These are phyloP conservation scores for Calendula officinalis DNA, from an alignment of 129 eudicot genomes.

Conservation along the genomic window DNA sequence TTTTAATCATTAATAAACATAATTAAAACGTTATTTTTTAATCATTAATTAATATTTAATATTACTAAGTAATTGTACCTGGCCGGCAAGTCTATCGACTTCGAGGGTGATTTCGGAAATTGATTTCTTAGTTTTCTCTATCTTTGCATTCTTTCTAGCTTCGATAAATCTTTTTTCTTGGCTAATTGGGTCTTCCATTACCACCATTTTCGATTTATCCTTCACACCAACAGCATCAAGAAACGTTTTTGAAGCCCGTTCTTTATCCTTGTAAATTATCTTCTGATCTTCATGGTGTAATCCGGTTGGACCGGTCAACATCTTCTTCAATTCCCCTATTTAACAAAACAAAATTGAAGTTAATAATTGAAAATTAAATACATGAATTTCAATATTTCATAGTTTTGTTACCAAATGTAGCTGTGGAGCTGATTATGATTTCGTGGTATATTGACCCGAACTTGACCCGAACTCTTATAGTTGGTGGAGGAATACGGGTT, in stretches of 20 bases:
- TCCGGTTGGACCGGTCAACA: slow-evolving; percentile 81
- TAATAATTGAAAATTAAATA: background rate
- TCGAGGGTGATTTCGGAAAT: slow-evolving; percentile 69
- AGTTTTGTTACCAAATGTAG: slow-evolving; percentile 64
- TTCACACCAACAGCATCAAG: slow-evolving; percentile 77
- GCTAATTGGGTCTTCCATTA: slow-evolving; percentile 79
- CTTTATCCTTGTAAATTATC: slow-evolving; percentile 69
- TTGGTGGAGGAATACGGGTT: slow-evolving; percentile 59
- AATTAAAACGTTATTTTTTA: background rate
- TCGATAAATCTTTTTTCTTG: slow-evolving; percentile 73
- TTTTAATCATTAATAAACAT: too few relatives aligned
- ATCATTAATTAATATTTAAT: too few relatives aligned
- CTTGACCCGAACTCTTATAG: slow-evolving; percentile 85
- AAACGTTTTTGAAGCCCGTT: slow-evolving; percentile 62
- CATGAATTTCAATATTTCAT: background rate
- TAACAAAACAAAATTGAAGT: background rate
- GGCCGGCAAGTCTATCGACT: slow-evolving; percentile 75
- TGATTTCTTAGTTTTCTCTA: slow-evolving; percentile 58
- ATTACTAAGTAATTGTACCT: slow-evolving; percentile 35
- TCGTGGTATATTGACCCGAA: slow-evolving; percentile 68
- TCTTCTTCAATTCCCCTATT: slow-evolving; percentile 89
- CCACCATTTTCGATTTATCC: slow-evolving; percentile 72
- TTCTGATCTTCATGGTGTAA: slow-evolving; percentile 92
- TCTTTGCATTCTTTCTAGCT: slow-evolving; percentile 62
- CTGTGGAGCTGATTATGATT: slow-evolving; percentile 66